phyloP scores from a whole-genome alignment of 108 stramenopile species.

The Nitzschia putrida region DNA sequence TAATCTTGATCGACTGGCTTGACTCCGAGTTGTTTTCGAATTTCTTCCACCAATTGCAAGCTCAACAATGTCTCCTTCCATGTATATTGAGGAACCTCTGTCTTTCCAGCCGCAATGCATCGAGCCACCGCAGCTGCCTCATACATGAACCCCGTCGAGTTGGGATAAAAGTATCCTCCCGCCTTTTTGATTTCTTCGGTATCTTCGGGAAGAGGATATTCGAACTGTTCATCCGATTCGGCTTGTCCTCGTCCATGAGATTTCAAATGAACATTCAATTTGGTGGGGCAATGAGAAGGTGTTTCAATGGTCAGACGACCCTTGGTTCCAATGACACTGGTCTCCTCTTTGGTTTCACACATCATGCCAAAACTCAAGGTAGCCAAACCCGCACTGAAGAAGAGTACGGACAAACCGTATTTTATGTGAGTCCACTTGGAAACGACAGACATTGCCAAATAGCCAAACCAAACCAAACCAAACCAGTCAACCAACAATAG shows the following conservation, averaged over 20 bases:
- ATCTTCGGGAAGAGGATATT: conserved; percentile 62
- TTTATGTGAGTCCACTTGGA: too few species aligned
- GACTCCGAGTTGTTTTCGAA: conserved; percentile 57
- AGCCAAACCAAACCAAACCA: too few species aligned
- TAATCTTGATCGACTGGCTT: conserved; percentile 18
- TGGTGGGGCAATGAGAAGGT: conserved; percentile 81
- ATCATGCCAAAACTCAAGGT: conserved; percentile 55
- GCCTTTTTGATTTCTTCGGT: conserved; percentile 52
- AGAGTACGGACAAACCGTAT: not conserved
- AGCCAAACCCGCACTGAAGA: conserved; percentile 51
- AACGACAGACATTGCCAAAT: too few species aligned
- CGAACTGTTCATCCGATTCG: conserved; percentile 20
- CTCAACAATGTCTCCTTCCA: conserved; percentile 51
- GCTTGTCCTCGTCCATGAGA: conserved; percentile 49
- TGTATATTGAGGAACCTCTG: conserved; percentile 71
- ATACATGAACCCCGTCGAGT: conserved; percentile 74
- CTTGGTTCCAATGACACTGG: conserved; percentile 63
- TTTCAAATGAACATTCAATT: conserved; percentile 51
- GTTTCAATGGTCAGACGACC: conserved; percentile 72
- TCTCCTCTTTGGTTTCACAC: conserved; percentile 77
- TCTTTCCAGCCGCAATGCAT: conserved; percentile 73
- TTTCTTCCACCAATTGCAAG: conserved; percentile 57
- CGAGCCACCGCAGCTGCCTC: conserved; percentile 83
- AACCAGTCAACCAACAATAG: not conserved
- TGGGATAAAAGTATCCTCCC: conserved; percentile 83